These are phyloP conservation scores for Aspergillus calidoustus DNA, from an alignment of 2,329 filamentous ascomycete species.

Conservation along the genomic window DNA sequence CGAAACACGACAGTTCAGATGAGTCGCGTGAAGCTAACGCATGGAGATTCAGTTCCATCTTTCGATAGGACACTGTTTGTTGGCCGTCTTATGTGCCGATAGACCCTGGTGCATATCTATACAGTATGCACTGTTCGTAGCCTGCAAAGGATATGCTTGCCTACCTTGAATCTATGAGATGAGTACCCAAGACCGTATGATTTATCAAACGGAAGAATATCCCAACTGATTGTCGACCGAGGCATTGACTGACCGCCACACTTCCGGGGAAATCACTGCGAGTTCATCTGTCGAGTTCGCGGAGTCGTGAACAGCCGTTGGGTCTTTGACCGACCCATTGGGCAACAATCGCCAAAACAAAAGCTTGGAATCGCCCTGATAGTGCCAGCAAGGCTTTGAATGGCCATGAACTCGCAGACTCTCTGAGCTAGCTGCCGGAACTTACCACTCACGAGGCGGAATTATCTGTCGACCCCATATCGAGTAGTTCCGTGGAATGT, in stretches of 20 bases:
- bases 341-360: constrained; percentile 7
- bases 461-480: not conserved
- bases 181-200: not conserved
- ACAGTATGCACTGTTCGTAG: not conserved
- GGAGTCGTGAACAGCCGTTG: not conserved
- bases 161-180: not conserved
- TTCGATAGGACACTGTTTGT: not conserved
- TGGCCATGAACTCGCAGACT: constrained; percentile 4
- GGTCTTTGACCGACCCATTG: constrained; percentile 10
- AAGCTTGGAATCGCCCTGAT: constrained; percentile 12
- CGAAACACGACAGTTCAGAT: not conserved
- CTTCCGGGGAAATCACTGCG: not conserved
- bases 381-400: not conserved
- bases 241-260: constrained; percentile 5
- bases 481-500: constrained; percentile 1
- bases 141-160: not conserved
- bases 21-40: not conserved
- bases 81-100: not conserved
- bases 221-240: not conserved
- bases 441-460: not conserved
- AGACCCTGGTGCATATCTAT: not conserved
- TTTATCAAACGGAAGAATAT: not conserved
- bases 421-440: not conserved
- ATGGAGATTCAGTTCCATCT: not conserved
- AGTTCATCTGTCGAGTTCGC: not conserved